Conservation (phyloP, 1,139 yeast genomes). For the Scheffersomyces parashehatae region DNA sequence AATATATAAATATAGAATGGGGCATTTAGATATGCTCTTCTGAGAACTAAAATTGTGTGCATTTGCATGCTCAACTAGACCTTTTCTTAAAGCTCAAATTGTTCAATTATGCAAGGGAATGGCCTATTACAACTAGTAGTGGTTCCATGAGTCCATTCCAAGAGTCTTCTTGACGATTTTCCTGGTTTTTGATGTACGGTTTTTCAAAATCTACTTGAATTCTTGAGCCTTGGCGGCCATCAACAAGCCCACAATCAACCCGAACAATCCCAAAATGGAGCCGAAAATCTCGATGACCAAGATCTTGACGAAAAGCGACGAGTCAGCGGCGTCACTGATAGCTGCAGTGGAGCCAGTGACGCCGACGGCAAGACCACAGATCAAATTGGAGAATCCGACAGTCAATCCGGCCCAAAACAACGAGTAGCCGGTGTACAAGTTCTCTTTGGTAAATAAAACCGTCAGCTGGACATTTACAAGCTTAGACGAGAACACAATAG, state of each 20-base stretch:
- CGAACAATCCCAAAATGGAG: conserved; percentile 90
- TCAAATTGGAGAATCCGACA: conserved; percentile 88
- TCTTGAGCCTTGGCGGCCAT: conserved; percentile 97
- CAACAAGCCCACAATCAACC: conserved; percentile 90
- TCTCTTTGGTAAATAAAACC: conserved; percentile 71
- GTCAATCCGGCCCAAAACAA: conserved; percentile 98
- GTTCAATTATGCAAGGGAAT: too few species aligned
- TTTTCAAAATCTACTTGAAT: conserved; percentile 39
- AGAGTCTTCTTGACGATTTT: neutral
- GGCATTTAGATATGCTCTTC: too few species aligned
- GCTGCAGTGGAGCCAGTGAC: conserved; percentile 98
- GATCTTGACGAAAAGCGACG: conserved; percentile 91
- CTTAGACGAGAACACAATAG: conserved; percentile 94
- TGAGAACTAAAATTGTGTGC: too few species aligned
- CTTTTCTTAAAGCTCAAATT: too few species aligned
- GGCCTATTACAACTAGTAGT: too few species aligned
- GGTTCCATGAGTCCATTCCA: neutral
- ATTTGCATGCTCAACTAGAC: too few species aligned
- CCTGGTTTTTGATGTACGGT: too few species aligned
- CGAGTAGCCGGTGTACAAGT: conserved; percentile 90
- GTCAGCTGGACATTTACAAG: conserved; percentile 69
- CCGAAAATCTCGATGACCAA: conserved; percentile 97
- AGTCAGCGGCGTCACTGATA: conserved; percentile 95
- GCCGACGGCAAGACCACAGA: conserved; percentile 98
- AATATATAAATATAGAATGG: too few species aligned